Conservation (phyloP, 257 asterid genomes). For the Cynanchum wilfordii region DNA sequence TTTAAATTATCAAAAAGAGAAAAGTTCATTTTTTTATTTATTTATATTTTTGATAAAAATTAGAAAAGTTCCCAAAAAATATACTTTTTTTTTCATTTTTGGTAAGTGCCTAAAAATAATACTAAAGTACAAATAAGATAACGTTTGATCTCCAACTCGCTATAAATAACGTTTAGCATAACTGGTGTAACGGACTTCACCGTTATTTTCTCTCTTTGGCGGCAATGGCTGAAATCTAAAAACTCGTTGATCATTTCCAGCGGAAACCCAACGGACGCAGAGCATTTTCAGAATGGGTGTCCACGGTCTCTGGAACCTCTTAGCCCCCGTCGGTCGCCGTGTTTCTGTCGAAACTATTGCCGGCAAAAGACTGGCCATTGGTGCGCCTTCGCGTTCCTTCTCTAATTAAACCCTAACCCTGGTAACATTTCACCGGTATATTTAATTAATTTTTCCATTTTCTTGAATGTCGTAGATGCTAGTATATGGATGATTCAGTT, state of each 20-base stretch:
- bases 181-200: too few species aligned
- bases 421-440: neutral
- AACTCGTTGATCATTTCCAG: neutral
- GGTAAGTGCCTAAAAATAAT: too few species aligned
- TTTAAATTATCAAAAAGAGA: too few species aligned
- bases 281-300: constrained; percentile 57
- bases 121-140: too few species aligned
- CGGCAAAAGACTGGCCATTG: constrained; percentile 87
- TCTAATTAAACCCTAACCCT: constrained; percentile 31
- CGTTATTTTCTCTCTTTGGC: constrained; percentile 8
- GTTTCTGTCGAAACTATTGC: constrained; percentile 94
- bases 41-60: too few species aligned
- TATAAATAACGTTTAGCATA: too few species aligned
- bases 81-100: too few species aligned
- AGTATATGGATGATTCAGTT: constrained; percentile 98
- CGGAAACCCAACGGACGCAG: neutral
- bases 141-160: too few species aligned
- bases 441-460: constrained; percentile 2
- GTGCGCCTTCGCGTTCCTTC: constrained; percentile 28
- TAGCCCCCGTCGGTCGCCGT: constrained; percentile 97
- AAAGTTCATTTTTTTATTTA: too few species aligned
- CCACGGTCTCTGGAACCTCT: constrained; percentile 92
- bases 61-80: too few species aligned
- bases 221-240: constrained; percentile 11
- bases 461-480: constrained; percentile 52